A percentile compares a stretch with the other conserved stretches of the same genome.
Evolutionary conservation across 768 basidiomycete species (phyloP).

Genomic region (Podaxis carcinomalis): DNA sequence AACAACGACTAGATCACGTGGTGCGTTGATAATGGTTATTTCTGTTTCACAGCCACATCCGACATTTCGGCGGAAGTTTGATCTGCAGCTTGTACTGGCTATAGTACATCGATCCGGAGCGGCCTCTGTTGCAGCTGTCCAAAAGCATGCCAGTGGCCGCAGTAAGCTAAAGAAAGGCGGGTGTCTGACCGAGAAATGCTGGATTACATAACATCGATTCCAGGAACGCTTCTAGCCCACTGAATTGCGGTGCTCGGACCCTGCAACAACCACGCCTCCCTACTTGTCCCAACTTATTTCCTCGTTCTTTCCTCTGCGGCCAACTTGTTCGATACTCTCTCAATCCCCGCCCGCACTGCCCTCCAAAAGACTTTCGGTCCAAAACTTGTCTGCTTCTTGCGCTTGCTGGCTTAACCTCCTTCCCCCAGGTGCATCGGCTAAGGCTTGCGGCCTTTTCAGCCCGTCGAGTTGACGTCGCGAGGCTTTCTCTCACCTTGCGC

Average conservation of each 20-base stretch:
- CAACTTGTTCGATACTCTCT: not conserved
- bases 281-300: constrained; percentile 1
- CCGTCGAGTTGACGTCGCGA: not conserved
- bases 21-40: too few species aligned
- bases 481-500: not conserved
- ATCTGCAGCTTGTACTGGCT: too few species aligned
- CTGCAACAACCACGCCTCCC: constrained; percentile 1
- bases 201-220: not conserved
- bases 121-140: not conserved
- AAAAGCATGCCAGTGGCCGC: not conserved
- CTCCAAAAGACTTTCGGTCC: too few species aligned
- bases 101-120: too few species aligned
- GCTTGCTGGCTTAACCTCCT: not conserved
- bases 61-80: too few species aligned
- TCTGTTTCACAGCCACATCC: too few species aligned
- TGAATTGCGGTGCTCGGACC: not conserved
- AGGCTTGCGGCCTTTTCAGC: constrained; percentile 5
- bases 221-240: not conserved
- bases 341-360: not conserved
- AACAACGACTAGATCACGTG: too few species aligned
- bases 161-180: not conserved
- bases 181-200: not conserved
- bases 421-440: not conserved
- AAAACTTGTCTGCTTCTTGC: not conserved
- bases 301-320: constrained; percentile 1